Evolutionary conservation across 768 basidiomycete genomes (phyloP).

Genomic region (Lactarius sp.): DNA sequence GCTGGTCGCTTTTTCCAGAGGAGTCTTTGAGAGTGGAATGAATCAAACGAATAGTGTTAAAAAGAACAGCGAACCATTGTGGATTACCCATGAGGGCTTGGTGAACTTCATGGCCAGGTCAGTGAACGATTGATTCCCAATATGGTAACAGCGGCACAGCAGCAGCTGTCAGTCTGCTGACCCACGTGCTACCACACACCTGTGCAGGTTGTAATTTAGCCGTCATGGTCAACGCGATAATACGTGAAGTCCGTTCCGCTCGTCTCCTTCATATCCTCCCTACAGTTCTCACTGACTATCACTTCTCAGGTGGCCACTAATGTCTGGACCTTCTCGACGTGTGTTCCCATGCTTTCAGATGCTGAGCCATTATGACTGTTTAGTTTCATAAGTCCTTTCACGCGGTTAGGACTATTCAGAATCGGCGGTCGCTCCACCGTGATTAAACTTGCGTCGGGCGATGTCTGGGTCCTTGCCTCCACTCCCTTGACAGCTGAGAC

Average conservation of each 20-base stretch:
- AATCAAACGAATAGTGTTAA: background rate
- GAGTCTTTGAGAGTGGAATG: constrained; percentile 32
- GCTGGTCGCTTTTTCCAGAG: constrained; percentile 55
- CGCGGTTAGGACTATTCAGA: constrained; percentile 61
- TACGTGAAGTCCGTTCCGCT: constrained; percentile 37
- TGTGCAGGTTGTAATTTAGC: no score
- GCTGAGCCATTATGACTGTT: background rate
- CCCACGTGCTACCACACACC: no score
- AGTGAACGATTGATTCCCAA: background rate
- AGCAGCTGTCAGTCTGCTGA: no score
- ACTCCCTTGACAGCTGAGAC: constrained; percentile 66
- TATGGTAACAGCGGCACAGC: background rate
- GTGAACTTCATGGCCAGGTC: constrained; percentile 65
- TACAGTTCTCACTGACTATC: background rate
- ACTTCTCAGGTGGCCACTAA: constrained; percentile 36
- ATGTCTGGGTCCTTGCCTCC: constrained; percentile 81
- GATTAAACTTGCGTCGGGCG: constrained; percentile 58
- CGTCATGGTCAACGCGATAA: constrained; percentile 33
- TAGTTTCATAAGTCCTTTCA: constrained; percentile 49
- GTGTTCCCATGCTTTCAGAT: constrained; percentile 17
- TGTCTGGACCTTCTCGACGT: constrained; percentile 67
- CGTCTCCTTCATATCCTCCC: background rate
- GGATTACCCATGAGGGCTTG: constrained; percentile 84
- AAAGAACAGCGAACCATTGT: constrained; percentile 51
- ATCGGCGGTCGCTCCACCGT: constrained; percentile 84